Percentiles rank a stretch among this genome's conserved stretches.
Evolutionary conservation across 2,329 filamentous ascomycete species (phyloP).

Genomic region (Colletotrichum sp.): DNA sequence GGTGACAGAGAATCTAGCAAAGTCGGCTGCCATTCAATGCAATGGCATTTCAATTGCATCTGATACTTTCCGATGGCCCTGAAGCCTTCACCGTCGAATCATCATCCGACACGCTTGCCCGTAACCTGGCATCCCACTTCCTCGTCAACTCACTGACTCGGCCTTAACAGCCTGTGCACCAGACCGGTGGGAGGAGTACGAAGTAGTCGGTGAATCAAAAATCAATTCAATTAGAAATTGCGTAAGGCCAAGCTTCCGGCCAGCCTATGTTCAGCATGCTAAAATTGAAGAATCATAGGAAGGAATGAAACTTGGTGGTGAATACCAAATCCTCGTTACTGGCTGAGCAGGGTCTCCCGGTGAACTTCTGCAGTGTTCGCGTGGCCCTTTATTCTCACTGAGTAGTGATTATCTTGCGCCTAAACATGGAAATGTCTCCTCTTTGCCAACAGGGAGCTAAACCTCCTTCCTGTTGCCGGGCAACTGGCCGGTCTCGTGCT

Average conservation of each 20-base stretch:
- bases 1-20: not conserved
- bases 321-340: accelerated
- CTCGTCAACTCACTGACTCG: not conserved
- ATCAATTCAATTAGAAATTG: not conserved
- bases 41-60: not conserved
- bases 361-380: not conserved
- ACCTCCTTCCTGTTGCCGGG: not conserved
- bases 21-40: not conserved
- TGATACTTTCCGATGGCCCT: not conserved
- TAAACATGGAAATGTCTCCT: not conserved
- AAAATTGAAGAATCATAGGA: not conserved
- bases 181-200: not conserved
- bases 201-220: not conserved
- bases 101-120: not conserved
- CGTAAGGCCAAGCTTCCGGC: not conserved
- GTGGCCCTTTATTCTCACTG: not conserved
- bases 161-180: not conserved
- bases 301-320: not conserved
- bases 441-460: not conserved
- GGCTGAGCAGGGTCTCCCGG: not conserved
- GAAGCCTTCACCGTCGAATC: not conserved
- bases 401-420: accelerated
- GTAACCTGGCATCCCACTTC: not conserved
- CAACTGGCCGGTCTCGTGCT: not conserved
- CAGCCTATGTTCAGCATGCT: not conserved